Base-by-base conservation (phyloP, 257 asterid species). In the Sherardia arvensis region DNA sequence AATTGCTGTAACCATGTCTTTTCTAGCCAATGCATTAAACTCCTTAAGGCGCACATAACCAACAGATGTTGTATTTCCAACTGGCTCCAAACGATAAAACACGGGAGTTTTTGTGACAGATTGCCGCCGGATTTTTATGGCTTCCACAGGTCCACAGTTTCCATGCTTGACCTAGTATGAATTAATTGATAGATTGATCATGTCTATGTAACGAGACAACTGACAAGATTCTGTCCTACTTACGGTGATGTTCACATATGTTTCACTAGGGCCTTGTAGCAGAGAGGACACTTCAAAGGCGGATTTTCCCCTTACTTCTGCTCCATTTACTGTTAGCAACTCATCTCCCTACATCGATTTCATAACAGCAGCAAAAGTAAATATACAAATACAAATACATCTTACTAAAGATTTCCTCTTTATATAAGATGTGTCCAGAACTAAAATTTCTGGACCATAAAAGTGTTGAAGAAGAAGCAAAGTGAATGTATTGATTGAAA, bases 1-100 rank as follows among this genome's bases (percentile, higher is more conserved):
- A 84, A 92, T 76, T 77, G 99, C 99, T 92, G 88, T 71, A 56
- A 85, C 90, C 74, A 92, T 76, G 77, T 92, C 96, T 74, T 87
- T 92, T 84, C 85, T 85, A 43, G 99, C 99, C 88, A 92, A 74
- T 28, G 99, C 97, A 81, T 92, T 92, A 84, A 92, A 92, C 78
- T 92, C 99, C 82, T 86, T 92, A n/a, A 92, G 79, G 69, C 87
- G 97, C 61, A 92, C 93, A 77, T 92, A 92, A 73, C 99, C 99
- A 69, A 89, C 90, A 71, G 84, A 76, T 73, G 83, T 64, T 55
- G 83, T 78, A 76, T 78, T 79, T 67, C 79, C 89, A 25, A 73
- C 84, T 74, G 84, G 95, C 76, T 89, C 95, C 83, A 87, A 66
- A 34, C 91, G 79, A 75, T 92, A 92, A 82, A 83, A 92, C 59